Evolutionary conservation across 768 basidiomycete genomes (phyloP).

Genomic region (Termitomyces sp.): DNA sequence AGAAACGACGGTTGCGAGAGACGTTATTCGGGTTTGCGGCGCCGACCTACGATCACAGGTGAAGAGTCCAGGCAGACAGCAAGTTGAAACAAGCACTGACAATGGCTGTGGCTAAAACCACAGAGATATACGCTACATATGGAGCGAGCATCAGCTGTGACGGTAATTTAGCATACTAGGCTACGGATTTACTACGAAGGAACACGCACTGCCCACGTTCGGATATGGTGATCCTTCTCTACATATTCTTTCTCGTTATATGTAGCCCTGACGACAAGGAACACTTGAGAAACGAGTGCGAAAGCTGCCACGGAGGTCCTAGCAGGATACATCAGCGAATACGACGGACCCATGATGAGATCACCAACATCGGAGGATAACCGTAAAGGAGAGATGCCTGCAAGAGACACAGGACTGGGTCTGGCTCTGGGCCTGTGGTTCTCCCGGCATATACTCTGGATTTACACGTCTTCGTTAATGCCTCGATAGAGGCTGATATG

Average conservation of each 20-base stretch:
- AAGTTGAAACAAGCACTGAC: conserved; percentile 22
- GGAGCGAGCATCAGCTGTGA: conserved; percentile 38
- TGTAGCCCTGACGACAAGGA: conserved; percentile 34
- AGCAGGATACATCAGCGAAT: neutral
- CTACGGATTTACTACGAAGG: neutral
- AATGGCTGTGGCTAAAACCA: conserved; percentile 35
- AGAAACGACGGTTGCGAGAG: conserved; percentile 45
- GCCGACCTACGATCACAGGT: conserved; percentile 28
- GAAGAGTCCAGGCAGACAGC: neutral
- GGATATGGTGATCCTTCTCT: conserved; percentile 29
- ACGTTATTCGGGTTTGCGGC: conserved; percentile 29
- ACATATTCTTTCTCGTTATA: conserved; percentile 27
- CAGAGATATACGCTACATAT: conserved; percentile 35
- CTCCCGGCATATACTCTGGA: conserved; percentile 29
- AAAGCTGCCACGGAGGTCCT: conserved; percentile 41
- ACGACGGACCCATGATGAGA: neutral
- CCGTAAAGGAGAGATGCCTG: conserved; percentile 47
- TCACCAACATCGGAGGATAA: conserved; percentile 40
- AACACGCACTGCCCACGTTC: conserved; percentile 33
- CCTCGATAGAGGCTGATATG: neutral
- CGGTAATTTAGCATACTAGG: neutral
- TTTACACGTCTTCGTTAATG: neutral
- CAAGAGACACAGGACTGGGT: conserved; percentile 36
- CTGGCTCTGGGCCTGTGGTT: conserved; percentile 40
- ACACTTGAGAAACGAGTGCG: conserved; percentile 44